Base-by-base conservation (phyloP, 805 yeast genomes). In the Monosporozyma yasuniensis region DNA sequence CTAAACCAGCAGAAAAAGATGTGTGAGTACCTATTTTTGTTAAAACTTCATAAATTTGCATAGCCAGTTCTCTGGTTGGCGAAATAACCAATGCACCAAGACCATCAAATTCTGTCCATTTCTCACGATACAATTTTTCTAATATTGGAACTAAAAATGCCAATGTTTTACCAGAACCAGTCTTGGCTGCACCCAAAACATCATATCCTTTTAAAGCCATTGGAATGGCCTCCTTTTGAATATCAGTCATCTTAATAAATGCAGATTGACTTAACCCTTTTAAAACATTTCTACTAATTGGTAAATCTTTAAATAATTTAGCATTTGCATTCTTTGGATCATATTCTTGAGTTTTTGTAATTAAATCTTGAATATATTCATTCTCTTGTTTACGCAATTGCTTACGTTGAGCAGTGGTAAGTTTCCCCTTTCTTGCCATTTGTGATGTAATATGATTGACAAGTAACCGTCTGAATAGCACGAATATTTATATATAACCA, bases 11-110 rank as follows among this genome's bases (percentile, higher is more conserved):
- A 6, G 95, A 84, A 52, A 89, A 83, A 2, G 80, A 70, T 56
- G 82, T 83, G 56, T 78, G 73, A 43, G 81, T 78, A 21, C 96
- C 97, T 48, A 89, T 81, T 57, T 82, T 84, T n/a, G 82, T 72
- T 52, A 89, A 68, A 4, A 89, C 96, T 60, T 88, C 95, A 59
- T 89, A 89, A 23, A 84, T 89, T 68, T 89, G 97, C 54, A 87
- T 81, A 0, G 96, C 96, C 57, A 89, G 69, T 51, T 89, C 97
- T 65, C 97, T 77, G 0, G 96, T 89, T 4, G 97, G 96, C 1
- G 96, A 81, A n/a, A 89, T 80, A 22, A 89, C 80, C 51, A 89
- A 71, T 0, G 96, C 96, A 5, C 96, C 96, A 38, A 90, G 72
- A 1, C 96, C 96, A 64, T 89, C 97, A 57, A 69, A 73, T 54